Evolutionary conservation across 2,329 filamentous ascomycete species (phyloP), one percentile per base, ranked within the genome.

Genomic region (Colletotrichum sp.): DNA sequence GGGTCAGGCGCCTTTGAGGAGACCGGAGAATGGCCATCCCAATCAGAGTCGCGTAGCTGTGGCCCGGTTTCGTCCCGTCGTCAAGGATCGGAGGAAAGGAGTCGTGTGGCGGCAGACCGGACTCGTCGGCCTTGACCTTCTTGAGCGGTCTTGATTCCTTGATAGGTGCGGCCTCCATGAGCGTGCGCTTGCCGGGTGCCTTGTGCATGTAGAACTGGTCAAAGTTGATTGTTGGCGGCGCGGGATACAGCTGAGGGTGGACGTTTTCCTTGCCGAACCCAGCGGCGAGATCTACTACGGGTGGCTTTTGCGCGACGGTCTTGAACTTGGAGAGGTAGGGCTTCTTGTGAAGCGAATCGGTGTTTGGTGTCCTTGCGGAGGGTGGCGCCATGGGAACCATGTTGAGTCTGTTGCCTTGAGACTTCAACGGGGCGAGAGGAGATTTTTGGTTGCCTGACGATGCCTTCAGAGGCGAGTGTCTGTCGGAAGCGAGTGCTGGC

Each of bases 1-100:
- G 90, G 1, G 97, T 99, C 77, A 99, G 89, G 68, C 95, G 94
- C 76, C 96, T 93, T 77, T 93, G 92, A 15, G 94, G 93, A 6
- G 97, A 95, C 77, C 96, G 93, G 26, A 99, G 89, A 80, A 99
- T 98, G 67, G 97, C 96, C 96, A 98, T 98, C 82, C 95, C 97
- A 78, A 99, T 99, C 79, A 99, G 90, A 80, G 94, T 94, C 24
- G 97, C 96, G 83, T 99, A 99, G 86, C 96, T 99, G 85, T 96
- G 95, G 7, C 93, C 91, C 7, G 97, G 97, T 84, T 99, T 99
- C 71, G 89, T 89, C 80, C 96, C 96, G 82, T 98, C 95, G 82
- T 99, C 97, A 74, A 93, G 88, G 36, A 98, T 92, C 7, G 88
- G 84, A 7, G 96, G 94, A 87, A 98, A 97, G n/a, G 95, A 93